phyloP scores from a whole-genome alignment of 2,329 filamentous ascomycete species.

The Fusarium chaquense region DNA sequence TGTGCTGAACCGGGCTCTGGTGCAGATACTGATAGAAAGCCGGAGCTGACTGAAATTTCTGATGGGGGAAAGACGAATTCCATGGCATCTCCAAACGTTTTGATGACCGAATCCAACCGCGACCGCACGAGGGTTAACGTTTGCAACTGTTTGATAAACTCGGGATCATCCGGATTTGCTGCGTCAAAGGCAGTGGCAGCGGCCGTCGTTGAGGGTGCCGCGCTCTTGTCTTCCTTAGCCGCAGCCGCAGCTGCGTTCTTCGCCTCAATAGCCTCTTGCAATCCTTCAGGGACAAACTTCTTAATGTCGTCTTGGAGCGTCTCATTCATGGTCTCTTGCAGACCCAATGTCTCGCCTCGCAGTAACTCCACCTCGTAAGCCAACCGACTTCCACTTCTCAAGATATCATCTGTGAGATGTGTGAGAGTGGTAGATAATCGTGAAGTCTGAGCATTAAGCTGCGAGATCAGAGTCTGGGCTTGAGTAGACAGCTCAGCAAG shows the following conservation, averaged over 20 bases:
- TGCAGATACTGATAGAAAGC: slow-evolving; percentile 89
- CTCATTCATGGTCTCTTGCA: slow-evolving; percentile 82
- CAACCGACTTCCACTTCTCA: slow-evolving; percentile 86
- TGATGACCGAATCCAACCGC: slow-evolving; percentile 89
- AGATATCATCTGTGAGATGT: slow-evolving; percentile 92
- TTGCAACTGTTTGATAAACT: slow-evolving; percentile 81
- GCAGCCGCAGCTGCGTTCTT: slow-evolving; percentile 35
- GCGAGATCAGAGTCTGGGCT: slow-evolving; percentile 85
- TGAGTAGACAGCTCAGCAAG: slow-evolving; percentile 83
- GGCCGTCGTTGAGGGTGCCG: slow-evolving; percentile 43
- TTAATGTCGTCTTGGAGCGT: slow-evolving; percentile 77
- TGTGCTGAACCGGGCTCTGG: slow-evolving; percentile 75
- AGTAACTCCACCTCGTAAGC: slow-evolving; percentile 96
- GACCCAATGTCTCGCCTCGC: slow-evolving; percentile 85
- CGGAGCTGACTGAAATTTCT: slow-evolving; percentile 84
- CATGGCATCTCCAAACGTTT: slow-evolving; percentile 94
- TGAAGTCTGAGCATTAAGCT: slow-evolving; percentile 89
- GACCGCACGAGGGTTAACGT: slow-evolving; percentile 84
- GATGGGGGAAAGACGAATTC: slow-evolving; percentile 93
- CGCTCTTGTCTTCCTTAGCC: slow-evolving; percentile 35
- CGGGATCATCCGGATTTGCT: slow-evolving; percentile 62
- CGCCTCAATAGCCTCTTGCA: slow-evolving; percentile 51
- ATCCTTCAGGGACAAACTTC: slow-evolving; percentile 73
- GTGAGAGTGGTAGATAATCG: slow-evolving; percentile 85
- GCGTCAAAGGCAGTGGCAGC: slow-evolving; percentile 9